phyloP scores from a whole-genome alignment of 805 yeast species.

The Suhomyces vadensis region DNA sequence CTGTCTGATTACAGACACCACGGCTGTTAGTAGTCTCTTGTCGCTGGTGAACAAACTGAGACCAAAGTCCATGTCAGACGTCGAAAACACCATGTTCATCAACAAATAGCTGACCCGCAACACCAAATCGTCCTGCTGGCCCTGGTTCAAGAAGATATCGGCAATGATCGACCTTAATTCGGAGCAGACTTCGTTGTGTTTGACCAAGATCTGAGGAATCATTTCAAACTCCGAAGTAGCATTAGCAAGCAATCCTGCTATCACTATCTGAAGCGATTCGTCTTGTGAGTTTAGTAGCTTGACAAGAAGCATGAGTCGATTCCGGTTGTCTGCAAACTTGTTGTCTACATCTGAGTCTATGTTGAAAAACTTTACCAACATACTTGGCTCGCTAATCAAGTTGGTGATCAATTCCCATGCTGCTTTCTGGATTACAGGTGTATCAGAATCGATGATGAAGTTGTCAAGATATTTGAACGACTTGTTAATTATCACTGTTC shows the following conservation, averaged over 20 bases:
- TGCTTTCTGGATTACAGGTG: slow-evolving; percentile 52
- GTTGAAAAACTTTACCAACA: slow-evolving; percentile 61
- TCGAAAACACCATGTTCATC: slow-evolving; percentile 21
- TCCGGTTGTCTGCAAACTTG: slow-evolving; percentile 22
- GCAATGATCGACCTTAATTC: slow-evolving; percentile 21
- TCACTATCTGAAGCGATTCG: slow-evolving; percentile 27
- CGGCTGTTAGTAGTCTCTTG: slow-evolving; percentile 6
- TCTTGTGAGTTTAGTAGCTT: slow-evolving; percentile 37
- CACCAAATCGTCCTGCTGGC: slow-evolving; percentile 25
- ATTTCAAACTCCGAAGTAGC: slow-evolving; percentile 41
- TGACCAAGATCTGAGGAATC: slow-evolving; percentile 29
- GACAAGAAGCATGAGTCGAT: slow-evolving; percentile 31
- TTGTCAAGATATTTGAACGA: slow-evolving; percentile 45
- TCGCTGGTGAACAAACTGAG: slow-evolving; percentile 7
- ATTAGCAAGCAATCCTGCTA: slow-evolving; percentile 42
- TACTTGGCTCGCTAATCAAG: slow-evolving; percentile 42
- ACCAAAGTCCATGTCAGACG: slow-evolving; percentile 7
- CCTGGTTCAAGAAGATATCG: slow-evolving; percentile 27
- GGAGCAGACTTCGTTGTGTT: slow-evolving; percentile 13
- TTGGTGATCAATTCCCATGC: slow-evolving; percentile 66
- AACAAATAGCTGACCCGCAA: slow-evolving; percentile 28
- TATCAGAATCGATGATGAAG: slow-evolving; percentile 38
- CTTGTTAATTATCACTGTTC: slow-evolving; percentile 44
- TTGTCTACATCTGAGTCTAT: slow-evolving; percentile 23
- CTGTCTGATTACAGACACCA: slow-evolving; percentile 1